These are phyloP conservation scores for Coemansia sp. DNA, from an alignment of 192 early-diverging fungal genomes.

Conservation along the genomic window DNA sequence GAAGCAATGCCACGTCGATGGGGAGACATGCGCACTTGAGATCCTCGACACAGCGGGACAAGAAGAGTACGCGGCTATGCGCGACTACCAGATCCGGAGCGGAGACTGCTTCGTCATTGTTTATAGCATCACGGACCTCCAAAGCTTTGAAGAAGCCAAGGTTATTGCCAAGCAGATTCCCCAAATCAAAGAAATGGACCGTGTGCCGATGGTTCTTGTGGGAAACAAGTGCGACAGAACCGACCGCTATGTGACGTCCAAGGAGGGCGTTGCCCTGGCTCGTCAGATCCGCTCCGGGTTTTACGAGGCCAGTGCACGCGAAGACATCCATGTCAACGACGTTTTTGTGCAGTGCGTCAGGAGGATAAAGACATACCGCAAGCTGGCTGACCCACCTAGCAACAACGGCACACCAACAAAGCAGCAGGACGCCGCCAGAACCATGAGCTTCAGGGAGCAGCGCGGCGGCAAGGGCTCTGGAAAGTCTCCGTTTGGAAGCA, in stretches of 20 bases:
- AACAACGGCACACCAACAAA: background rate
- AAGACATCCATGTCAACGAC: constrained; percentile 88
- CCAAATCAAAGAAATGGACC: constrained; percentile 77
- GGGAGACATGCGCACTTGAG: constrained; percentile 80
- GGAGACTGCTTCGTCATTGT: constrained; percentile 87
- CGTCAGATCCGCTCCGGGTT: constrained; percentile 73
- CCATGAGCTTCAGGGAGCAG: constrained; percentile 3
- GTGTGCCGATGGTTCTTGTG: constrained; percentile 78
- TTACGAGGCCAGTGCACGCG: constrained; percentile 86
- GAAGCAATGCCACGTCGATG: constrained; percentile 85
- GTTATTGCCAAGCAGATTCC: constrained; percentile 75
- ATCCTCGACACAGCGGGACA: constrained; percentile 93
- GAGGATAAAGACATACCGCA: constrained; percentile 64
- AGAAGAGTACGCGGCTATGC: constrained; percentile 78
- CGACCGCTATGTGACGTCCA: constrained; percentile 66
- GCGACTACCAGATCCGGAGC: constrained; percentile 87
- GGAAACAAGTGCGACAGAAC: constrained; percentile 92
- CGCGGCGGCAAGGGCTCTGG: constrained; percentile 1
- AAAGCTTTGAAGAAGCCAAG: constrained; percentile 68
- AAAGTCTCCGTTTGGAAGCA: constrained; percentile 15
- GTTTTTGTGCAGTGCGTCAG: constrained; percentile 91
- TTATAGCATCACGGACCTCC: constrained; percentile 66
- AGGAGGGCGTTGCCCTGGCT: constrained; percentile 68
- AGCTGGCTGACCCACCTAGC: constrained; percentile 16
- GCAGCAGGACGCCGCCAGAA: background rate